These are phyloP conservation scores for Priceomyces medius DNA, from an alignment of 805 yeast species.

Conservation along the genomic window DNA sequence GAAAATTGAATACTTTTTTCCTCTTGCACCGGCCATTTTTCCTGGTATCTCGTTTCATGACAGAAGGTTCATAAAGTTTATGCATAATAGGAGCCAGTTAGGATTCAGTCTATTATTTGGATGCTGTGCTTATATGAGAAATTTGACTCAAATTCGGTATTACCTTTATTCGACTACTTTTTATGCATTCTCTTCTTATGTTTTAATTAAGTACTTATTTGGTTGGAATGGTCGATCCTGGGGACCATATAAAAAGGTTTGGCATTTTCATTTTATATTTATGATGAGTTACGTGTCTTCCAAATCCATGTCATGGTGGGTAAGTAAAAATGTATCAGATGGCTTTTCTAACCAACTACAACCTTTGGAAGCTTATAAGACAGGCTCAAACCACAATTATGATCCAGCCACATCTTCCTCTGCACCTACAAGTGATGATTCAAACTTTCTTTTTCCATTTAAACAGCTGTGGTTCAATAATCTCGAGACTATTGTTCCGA, in stretches of 20 bases:
- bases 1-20: conserved; percentile 66
- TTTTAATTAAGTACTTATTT: conserved; percentile 83
- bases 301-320: conserved; percentile 91
- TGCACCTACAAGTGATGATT: conserved; percentile 40
- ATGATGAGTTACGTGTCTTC: conserved; percentile 83
- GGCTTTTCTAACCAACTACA: conserved; percentile 41
- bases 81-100: conserved; percentile 50
- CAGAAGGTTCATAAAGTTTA: conserved; percentile 58
- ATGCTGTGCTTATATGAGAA: conserved; percentile 70
- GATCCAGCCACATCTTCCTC: conserved; percentile 18
- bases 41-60: conserved; percentile 76
- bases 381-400: conserved; percentile 24
- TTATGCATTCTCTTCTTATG: conserved; percentile 66
- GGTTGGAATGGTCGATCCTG: conserved; percentile 84
- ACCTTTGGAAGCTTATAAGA: conserved; percentile 28
- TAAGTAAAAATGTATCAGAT: conserved; percentile 40
- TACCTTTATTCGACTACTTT: conserved; percentile 36
- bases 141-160: conserved; percentile 61
- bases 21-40: conserved; percentile 88
- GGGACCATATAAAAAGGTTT: conserved; percentile 54
- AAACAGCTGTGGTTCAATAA: conserved; percentile 52
- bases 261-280: conserved; percentile 76
- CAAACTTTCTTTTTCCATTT: conserved; percentile 53
- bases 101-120: conserved; percentile 65
- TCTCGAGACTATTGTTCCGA: conserved; percentile 44